Percentiles rank a stretch among this genome's conserved stretches.
These are phyloP conservation scores for Saccharomycopsis babjevae DNA, from an alignment of 805 yeast species.

Conservation along the genomic window DNA sequence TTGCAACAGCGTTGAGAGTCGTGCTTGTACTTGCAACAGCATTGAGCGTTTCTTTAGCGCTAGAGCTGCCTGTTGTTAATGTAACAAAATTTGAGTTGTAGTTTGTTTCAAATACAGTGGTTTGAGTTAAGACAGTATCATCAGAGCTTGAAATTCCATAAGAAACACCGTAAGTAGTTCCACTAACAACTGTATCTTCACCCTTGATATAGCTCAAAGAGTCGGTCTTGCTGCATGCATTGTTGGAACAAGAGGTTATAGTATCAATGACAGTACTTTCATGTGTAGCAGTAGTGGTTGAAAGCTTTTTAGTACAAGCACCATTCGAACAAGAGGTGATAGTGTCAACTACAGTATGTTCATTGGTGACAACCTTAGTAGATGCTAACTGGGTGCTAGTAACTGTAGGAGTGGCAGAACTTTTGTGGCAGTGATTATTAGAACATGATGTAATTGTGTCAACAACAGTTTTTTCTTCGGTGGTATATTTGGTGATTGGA, in stretches of 20 bases:
- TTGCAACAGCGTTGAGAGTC: not conserved
- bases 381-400: not conserved
- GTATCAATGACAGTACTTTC: slow-evolving; percentile 24
- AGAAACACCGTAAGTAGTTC: slow-evolving; percentile 7
- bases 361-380: not conserved
- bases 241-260: slow-evolving; percentile 21
- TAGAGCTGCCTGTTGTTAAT: slow-evolving; percentile 11
- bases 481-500: not conserved
- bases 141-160: slow-evolving; percentile 11
- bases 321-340: not conserved
- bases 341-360: not conserved
- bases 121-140: slow-evolving; percentile 13
- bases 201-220: slow-evolving; percentile 9
- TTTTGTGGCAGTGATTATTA: slow-evolving; percentile 3
- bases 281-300: slow-evolving; percentile 1
- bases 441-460: slow-evolving; percentile 20
- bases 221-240: slow-evolving; percentile 8
- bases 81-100: slow-evolving; percentile 19
- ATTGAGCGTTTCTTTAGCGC: not conserved
- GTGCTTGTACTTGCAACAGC: not conserved
- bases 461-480: slow-evolving; percentile 5
- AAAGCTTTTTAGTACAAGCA: not conserved
- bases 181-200: slow-evolving; percentile 14
- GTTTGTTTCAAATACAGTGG: slow-evolving; percentile 14
- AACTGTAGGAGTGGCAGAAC: not conserved